Evolutionary conservation across 2,329 filamentous ascomycete species (phyloP), one percentile per base, ranked within the genome.

Genomic region (Aureobasidium sp.): DNA sequence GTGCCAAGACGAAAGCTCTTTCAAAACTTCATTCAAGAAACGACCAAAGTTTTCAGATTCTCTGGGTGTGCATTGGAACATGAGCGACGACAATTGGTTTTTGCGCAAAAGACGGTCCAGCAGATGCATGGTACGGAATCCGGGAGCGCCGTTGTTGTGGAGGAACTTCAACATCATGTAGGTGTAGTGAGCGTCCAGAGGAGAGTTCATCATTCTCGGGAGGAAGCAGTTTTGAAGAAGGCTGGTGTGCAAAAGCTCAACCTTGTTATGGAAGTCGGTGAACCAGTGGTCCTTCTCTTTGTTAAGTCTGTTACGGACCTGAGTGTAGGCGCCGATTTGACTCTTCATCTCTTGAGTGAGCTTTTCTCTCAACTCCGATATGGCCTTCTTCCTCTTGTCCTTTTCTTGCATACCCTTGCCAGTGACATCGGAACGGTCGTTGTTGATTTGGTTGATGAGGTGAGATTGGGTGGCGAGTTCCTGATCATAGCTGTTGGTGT

Each of bases 41-140:
- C 89, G 88, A 13, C 91, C 94, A n/a, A 99, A 78, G 66, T 95
- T 90, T 71, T 96, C 90, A 0, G 91, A 90, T 74, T 99, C 95
- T 60, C 90, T 87, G 25, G 93, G 87, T 0, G 92, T 95, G 70
- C 89, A 95, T 50, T 88, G 85, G 71, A 95, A 96, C 60, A 99
- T 90, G 54, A 96, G 81, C 9, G 87, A 82, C 1, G 89, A 85
- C 19, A 97, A 78, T 61, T 89, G 82, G 68, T 95, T 90, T 61
- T 91, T 84, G 67, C 85, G 86, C 75, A 99, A 95, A 0, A 99
- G 79, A 17, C 88, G 84, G 64, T 92, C 88, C 66, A 95, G 87
- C 1, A 99, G 77, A 31, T 88, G 86, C 74, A 93, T 85, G 17
- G 94, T 87, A 68, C 88, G 87, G 77, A 99, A 97, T 63, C 90